A percentile compares a stretch with the other conserved stretches of the same genome.
phyloP scores from a whole-genome alignment of 164 flowering plant genomes.

The Kingdonia uniflora region DNA sequence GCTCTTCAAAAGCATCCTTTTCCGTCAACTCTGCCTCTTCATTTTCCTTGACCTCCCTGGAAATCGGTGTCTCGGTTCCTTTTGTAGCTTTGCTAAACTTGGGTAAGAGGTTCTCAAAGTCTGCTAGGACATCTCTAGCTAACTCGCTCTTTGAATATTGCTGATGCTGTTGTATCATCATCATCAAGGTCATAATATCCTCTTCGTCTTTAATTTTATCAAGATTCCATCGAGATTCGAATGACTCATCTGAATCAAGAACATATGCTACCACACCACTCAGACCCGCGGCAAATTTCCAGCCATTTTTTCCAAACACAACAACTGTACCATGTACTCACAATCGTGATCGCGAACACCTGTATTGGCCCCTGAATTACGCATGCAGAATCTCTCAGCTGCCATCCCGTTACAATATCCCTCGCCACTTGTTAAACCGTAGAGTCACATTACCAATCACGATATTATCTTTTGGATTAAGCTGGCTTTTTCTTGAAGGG shows the following conservation, averaged over 20 bases:
- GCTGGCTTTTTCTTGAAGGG: slow-evolving; percentile 71
- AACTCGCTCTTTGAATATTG: slow-evolving; percentile 71
- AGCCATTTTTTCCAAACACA: slow-evolving; percentile 89
- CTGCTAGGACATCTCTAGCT: slow-evolving; percentile 71
- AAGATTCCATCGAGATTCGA: slow-evolving; percentile 78
- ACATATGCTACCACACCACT: slow-evolving; percentile 98
- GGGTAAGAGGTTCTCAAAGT: slow-evolving; percentile 60
- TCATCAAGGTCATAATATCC: slow-evolving; percentile 68
- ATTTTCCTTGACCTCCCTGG: slow-evolving; percentile 27
- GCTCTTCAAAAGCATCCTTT: no score
- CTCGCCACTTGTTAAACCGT: slow-evolving; percentile 92
- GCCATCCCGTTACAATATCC: slow-evolving; percentile 99
- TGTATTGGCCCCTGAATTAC: slow-evolving; percentile 94
- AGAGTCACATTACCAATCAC: slow-evolving; percentile 98
- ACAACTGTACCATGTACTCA: slow-evolving; percentile 93
- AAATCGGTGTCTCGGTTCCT: slow-evolving; percentile 26
- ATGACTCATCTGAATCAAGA: no score
- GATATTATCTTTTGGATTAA: slow-evolving; percentile 95
- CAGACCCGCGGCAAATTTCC: slow-evolving; percentile 99
- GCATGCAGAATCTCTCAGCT: slow-evolving; percentile 97
- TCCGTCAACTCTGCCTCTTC: slow-evolving; percentile 75
- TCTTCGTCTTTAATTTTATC: slow-evolving; percentile 92
- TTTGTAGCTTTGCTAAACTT: slow-evolving; percentile 27
- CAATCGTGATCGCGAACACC: slow-evolving; percentile 99
- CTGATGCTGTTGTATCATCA: no score